These are phyloP conservation scores for Trichoderma aggressivum DNA, from an alignment of 2,329 filamentous ascomycete species.

Conservation along the genomic window DNA sequence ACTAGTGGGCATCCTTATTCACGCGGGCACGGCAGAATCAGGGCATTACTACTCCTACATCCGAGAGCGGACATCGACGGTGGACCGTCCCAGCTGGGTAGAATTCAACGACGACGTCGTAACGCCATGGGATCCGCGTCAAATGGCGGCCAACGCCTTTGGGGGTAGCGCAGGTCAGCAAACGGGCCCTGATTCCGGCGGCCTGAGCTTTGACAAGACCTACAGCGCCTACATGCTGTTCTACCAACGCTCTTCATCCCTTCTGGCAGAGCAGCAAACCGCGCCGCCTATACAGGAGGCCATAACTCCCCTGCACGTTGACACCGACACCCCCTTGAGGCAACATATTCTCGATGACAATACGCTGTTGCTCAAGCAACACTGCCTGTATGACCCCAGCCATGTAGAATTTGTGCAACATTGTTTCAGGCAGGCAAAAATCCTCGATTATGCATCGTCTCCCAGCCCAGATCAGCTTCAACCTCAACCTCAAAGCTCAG, in stretches of 20 bases:
- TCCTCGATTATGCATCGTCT: constrained; percentile 36
- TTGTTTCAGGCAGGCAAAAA: constrained; percentile 56
- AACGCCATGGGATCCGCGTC: constrained; percentile 66
- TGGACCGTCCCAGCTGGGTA: constrained; percentile 61
- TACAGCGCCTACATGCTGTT: constrained; percentile 98
- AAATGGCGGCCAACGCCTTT: constrained; percentile 75
- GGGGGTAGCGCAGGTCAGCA: constrained; percentile 61
- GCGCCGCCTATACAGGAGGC: constrained; percentile 34
- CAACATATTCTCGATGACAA: constrained; percentile 71
- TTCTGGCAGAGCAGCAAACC: constrained; percentile 51
- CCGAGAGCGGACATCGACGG: constrained; percentile 65
- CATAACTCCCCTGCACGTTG: constrained; percentile 39
- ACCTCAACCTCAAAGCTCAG: neutral
- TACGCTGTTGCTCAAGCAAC: constrained; percentile 66
- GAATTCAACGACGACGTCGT: constrained; percentile 95
- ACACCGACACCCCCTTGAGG: constrained; percentile 44
- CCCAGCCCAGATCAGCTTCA: neutral
- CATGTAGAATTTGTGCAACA: constrained; percentile 65
- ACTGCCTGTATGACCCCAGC: constrained; percentile 72
- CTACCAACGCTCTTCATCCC: constrained; percentile 75
- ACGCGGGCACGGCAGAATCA: constrained; percentile 87
- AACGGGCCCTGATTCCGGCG: constrained; percentile 43
- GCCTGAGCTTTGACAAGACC: constrained; percentile 59
- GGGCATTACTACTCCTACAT: constrained; percentile 98
- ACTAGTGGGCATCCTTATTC: constrained; percentile 90